These are phyloP conservation scores for Triglochin maritima DNA, from an alignment of 106 monocot genomes.

Conservation along the genomic window DNA sequence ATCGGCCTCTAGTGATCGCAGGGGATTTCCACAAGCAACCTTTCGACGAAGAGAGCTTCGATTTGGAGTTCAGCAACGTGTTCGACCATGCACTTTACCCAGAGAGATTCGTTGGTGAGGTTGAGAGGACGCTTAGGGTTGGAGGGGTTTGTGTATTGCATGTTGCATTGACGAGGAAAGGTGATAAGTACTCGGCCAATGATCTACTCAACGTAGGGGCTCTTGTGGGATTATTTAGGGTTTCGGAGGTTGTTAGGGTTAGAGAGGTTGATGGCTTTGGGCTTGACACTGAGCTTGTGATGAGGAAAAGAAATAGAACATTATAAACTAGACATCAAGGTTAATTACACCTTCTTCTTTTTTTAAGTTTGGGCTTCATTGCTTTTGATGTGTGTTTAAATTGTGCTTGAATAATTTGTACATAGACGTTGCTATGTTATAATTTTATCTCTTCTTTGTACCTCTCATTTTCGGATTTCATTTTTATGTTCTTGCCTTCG, in stretches of 20 bases:
- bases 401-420: too few relatives aligned
- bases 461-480: too few relatives aligned
- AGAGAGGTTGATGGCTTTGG: slow-evolving; percentile 70
- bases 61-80: slow-evolving; percentile 95
- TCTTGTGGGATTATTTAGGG: slow-evolving; percentile 38
- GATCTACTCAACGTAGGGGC: slow-evolving; percentile 54
- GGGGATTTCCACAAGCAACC: slow-evolving; percentile 91
- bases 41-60: slow-evolving; percentile 48
- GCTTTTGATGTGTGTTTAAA: too few relatives aligned
- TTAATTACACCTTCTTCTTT: too few relatives aligned
- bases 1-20: slow-evolving; percentile 51
- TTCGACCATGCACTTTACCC: slow-evolving; percentile 96
- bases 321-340: too few relatives aligned
- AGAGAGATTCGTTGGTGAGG: slow-evolving; percentile 47
- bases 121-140: slow-evolving; percentile 64
- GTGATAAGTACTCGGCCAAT: slow-evolving; percentile 83
- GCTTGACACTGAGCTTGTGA: slow-evolving; percentile 67
- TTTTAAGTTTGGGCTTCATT: too few relatives aligned
- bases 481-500: too few relatives aligned
- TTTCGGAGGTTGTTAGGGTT: slow-evolving; percentile 36
- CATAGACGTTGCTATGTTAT: too few relatives aligned
- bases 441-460: too few relatives aligned
- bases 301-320: slow-evolving; percentile 32
- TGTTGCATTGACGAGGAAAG: slow-evolving; percentile 46
- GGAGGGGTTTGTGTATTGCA: slow-evolving; percentile 64